These are phyloP conservation scores for Solanum ahanhuiri DNA, from an alignment of 257 asterid genomes.

Conservation along the genomic window DNA sequence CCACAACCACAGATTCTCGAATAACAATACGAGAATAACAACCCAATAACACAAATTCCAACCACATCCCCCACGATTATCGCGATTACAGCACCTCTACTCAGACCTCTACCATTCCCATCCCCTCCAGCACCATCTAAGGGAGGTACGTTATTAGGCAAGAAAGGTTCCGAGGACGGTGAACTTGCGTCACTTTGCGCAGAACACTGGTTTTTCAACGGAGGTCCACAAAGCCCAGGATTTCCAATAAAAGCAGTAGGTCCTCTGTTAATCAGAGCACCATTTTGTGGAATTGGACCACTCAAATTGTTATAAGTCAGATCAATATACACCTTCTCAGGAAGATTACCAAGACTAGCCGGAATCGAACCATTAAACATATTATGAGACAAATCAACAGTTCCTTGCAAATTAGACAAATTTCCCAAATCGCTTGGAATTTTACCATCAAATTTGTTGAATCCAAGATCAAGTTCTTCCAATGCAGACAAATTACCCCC, in stretches of 20 bases:
- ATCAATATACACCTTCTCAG: constrained; percentile 84
- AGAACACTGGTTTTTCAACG: constrained; percentile 57
- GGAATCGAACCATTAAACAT: constrained; percentile 67
- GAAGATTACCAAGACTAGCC: constrained; percentile 66
- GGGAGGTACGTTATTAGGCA: constrained; percentile 44
- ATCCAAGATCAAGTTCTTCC: constrained; percentile 62
- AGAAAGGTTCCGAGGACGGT: constrained; percentile 45
- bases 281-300: constrained; percentile 87
- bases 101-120: constrained; percentile 32
- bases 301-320: constrained; percentile 57
- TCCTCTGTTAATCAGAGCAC: constrained; percentile 73
- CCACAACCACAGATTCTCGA: constrained; percentile 39
- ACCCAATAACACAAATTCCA: constrained; percentile 65
- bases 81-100: constrained; percentile 44
- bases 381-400: constrained; percentile 74
- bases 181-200: constrained; percentile 34
- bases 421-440: constrained; percentile 64
- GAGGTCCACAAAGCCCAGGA: constrained; percentile 84
- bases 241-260: constrained; percentile 96
- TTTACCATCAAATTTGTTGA: constrained; percentile 45
- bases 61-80: constrained; percentile 61
- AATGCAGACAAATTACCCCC: constrained; percentile 47
- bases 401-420: constrained; percentile 57
- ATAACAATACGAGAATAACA: constrained; percentile 67
- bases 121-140: constrained; percentile 19